These are phyloP conservation scores for Salix koriyanagi DNA, from an alignment of 345 rosid genomes.

Conservation along the genomic window DNA sequence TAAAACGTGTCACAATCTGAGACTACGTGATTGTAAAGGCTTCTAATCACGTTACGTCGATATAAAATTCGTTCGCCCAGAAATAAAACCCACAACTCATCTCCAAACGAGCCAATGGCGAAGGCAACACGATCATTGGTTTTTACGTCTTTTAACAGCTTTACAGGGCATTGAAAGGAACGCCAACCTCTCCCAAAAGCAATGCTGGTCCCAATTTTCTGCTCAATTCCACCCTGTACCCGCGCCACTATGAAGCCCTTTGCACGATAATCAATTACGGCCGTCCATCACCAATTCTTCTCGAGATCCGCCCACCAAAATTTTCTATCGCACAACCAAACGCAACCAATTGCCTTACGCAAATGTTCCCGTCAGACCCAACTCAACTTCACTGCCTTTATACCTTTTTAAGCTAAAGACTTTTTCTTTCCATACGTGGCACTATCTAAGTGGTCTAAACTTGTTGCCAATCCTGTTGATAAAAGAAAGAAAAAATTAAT, in stretches of 20 bases:
- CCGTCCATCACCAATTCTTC: conserved; percentile 18
- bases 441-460: neutral
- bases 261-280: neutral
- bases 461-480: neutral
- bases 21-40: no score
- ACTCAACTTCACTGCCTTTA: conserved; percentile 10
- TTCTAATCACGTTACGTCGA: no score
- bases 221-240: neutral
- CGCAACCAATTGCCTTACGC: conserved; percentile 22
- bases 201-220: neutral
- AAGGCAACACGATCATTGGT: no score
- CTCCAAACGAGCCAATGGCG: no score
- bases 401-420: neutral
- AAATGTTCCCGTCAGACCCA: conserved; percentile 27
- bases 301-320: neutral
- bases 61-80: no score
- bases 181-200: neutral
- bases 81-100: no score
- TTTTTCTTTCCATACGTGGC: conserved; percentile 22
- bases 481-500: neutral
- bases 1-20: no score
- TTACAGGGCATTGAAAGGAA: conserved; percentile 5
- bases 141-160: neutral
- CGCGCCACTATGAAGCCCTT: conserved; percentile 12
- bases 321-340: neutral